These are phyloP conservation scores for Clonostachys rosea DNA, from an alignment of 2,329 filamentous ascomycete species.

Conservation along the genomic window DNA sequence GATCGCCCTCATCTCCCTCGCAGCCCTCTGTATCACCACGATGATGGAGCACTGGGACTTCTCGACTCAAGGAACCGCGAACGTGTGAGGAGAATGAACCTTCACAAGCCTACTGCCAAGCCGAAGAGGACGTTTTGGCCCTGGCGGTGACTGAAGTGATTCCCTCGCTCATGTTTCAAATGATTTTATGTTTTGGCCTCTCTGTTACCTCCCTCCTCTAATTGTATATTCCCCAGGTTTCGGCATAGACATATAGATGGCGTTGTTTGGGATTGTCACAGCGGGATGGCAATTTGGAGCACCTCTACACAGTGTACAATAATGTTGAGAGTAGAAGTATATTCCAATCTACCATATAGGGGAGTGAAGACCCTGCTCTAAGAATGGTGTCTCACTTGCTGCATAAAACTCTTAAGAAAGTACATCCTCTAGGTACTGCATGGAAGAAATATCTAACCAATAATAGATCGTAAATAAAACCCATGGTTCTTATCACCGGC, in stretches of 20 bases:
- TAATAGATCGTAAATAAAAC: no score
- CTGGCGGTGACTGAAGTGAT: not conserved
- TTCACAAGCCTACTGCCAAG: constrained; percentile 34
- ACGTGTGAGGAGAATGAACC: constrained; percentile 45
- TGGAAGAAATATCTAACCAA: no score
- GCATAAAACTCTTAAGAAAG: no score
- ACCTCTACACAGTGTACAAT: no score
- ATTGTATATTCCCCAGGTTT: not conserved
- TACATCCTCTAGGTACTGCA: no score
- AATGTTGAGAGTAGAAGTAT: not conserved
- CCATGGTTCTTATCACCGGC: no score
- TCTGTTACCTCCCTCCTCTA: not conserved
- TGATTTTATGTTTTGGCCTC: not conserved
- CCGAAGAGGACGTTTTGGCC: constrained; percentile 21
- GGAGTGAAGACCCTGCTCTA: no score
- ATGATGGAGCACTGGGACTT: constrained; percentile 43
- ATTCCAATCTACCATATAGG: no score
- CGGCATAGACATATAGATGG: constrained; percentile 3
- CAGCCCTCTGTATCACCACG: constrained; percentile 31
- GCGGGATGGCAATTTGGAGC: not conserved
- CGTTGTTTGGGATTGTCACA: not conserved
- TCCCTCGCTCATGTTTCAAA: not conserved
- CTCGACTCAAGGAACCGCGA: constrained; percentile 51
- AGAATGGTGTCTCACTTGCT: no score
- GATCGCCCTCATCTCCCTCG: constrained; percentile 31